Conservation (phyloP, 2,329 filamentous ascomycete genomes). For the Epichloe sp. region DNA sequence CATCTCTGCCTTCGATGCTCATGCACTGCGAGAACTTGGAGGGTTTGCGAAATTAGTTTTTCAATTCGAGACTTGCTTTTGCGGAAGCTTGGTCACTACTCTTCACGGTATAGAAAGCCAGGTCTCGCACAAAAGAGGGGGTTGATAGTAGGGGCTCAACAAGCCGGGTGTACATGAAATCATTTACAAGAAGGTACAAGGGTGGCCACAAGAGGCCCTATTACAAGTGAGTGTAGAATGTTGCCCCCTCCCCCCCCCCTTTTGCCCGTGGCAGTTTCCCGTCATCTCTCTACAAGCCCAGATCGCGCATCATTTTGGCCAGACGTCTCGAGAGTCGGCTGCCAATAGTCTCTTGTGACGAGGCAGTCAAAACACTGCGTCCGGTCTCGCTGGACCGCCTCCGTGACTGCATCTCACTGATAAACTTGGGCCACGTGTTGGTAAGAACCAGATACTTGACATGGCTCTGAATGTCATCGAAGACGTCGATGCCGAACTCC, state of each 20-base stretch:
- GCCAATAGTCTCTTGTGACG: not conserved
- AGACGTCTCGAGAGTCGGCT: constrained; percentile 1
- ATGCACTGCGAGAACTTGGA: no score
- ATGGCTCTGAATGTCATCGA: constrained; percentile 42
- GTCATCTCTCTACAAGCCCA: not conserved
- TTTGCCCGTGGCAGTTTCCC: not conserved
- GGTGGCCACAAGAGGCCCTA: not conserved
- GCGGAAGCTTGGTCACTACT: no score
- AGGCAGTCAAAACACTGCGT: not conserved
- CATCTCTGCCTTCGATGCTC: no score
- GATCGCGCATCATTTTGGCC: constrained; percentile 1
- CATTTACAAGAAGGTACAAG: not conserved
- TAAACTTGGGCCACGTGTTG: constrained; percentile 52
- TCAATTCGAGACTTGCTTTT: no score
- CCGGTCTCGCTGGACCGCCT: constrained; percentile 7
- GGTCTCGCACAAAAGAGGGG: not conserved
- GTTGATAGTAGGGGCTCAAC: not conserved
- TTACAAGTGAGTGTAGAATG: no score
- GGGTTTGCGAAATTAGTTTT: no score
- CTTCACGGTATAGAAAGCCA: no score
- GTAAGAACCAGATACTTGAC: constrained; percentile 55
- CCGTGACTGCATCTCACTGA: constrained; percentile 14
- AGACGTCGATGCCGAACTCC: constrained; percentile 36
- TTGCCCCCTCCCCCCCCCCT: no score
- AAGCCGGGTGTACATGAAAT: not conserved